Evolutionary conservation across 768 basidiomycete genomes (phyloP).

Genomic region (Kwoniella pini): DNA sequence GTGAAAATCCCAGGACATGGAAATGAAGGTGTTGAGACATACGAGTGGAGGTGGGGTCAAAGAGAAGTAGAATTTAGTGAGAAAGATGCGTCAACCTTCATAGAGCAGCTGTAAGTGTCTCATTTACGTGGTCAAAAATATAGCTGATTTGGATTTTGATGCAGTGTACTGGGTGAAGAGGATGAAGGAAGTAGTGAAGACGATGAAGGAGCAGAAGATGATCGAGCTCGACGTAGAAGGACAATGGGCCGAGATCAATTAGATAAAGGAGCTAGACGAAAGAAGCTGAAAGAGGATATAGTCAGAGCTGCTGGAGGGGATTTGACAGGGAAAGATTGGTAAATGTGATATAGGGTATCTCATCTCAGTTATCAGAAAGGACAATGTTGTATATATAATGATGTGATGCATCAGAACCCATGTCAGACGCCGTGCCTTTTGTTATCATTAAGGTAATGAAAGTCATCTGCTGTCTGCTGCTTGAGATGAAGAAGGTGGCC

Average conservation of each 20-base stretch:
- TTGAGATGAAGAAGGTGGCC: too few relatives aligned
- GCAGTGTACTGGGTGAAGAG: constrained; percentile 20
- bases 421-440: too few relatives aligned
- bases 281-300: constrained; percentile 35
- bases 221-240: constrained; percentile 6
- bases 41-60: constrained; percentile 87
- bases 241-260: background rate
- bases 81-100: constrained; percentile 68
- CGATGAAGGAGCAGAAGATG: constrained; percentile 18
- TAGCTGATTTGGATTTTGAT: background rate
- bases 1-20: constrained; percentile 29
- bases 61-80: constrained; percentile 84
- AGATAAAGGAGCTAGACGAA: constrained; percentile 16
- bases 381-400: background rate
- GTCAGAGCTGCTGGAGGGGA: constrained; percentile 39
- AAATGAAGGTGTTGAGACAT: constrained; percentile 56
- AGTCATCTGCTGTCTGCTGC: too few relatives aligned
- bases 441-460: too few relatives aligned
- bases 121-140: background rate
- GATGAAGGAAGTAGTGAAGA: constrained; percentile 21
- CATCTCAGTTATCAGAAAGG: too few relatives aligned
- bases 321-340: constrained; percentile 15
- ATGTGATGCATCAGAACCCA: too few relatives aligned
- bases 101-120: constrained; percentile 61
- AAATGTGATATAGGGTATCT: too few relatives aligned